Base-by-base conservation (phyloP, 2,329 filamentous ascomycete species). In the Sarocladium kiliense region DNA sequence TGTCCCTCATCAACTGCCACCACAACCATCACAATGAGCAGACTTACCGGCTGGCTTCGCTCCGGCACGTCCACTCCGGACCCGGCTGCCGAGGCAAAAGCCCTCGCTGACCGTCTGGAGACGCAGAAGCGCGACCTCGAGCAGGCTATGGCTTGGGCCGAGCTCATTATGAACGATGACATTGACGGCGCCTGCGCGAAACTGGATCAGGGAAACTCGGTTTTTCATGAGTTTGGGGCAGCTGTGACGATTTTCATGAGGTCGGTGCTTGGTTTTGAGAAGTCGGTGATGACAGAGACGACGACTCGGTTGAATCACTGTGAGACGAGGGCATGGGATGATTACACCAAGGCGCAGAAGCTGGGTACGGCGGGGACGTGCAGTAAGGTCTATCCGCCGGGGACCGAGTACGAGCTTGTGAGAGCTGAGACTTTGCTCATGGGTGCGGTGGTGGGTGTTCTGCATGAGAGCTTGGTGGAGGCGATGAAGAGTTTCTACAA, bases 401-500 rank as follows among this genome's bases (percentile, higher is more conserved):
- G 94, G 2, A 89, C 88, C 4, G 93, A 99, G 72, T 97, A 89
- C 67, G 84, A 89, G 2, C 77, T 97, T 3, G 89, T 91, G 58
- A 83, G 91, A 57, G 89, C 91, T 3, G 86, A 97, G 73, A 83
- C 90, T 2, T 90, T 96, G 70, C 78, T 97, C 59, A 96, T 97
- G 87, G 82, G 84, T 56, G 92, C 92, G 0, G 87, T 99, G 1
- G 85, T 97, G 1, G 90, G 85, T 0, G 89, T 97, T 16, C 74
- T 97, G 63, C 95, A 95, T 61, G 94, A 97, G 74, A 96, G 89
- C 66, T 73, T 97, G 63, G 93, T 92, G 0, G 94, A 97, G 68
- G 91, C 86, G 16, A 82, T 97, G 68, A 91, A 87, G 71, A 91
- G 91, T 5, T 97, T 97, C 65, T 95, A 96, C 67, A 96, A 94